Percentiles rank a stretch among this genome's conserved stretches.
phyloP scores from a whole-genome alignment of 2,329 filamentous ascomycete species.

The Knufia fluminis region DNA sequence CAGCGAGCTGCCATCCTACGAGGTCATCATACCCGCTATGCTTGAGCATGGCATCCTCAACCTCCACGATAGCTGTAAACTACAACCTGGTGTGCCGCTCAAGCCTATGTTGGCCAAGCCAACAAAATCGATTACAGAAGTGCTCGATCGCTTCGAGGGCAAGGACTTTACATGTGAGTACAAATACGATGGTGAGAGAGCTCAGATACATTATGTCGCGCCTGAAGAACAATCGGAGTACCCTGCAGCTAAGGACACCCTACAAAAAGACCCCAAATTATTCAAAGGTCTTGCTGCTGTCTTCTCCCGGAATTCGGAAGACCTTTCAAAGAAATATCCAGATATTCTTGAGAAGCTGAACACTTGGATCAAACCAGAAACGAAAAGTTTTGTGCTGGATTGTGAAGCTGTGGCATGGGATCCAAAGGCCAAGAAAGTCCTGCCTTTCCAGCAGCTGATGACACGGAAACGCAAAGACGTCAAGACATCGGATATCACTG shows the following conservation, averaged over 20 bases:
- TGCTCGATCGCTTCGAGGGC: conserved; percentile 89
- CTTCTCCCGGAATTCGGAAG: conserved; percentile 95
- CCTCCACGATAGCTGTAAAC: conserved; percentile 73
- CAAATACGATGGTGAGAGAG: conserved; percentile 96
- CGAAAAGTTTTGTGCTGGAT: conserved; percentile 93
- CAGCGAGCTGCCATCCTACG: conserved; percentile 89
- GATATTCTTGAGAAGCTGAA: conserved; percentile 84
- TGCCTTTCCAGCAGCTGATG: conserved; percentile 97
- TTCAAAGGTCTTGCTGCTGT: conserved; percentile 72
- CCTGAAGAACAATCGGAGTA: conserved; percentile 66
- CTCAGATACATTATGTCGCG: conserved; percentile 96
- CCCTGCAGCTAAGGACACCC: conserved; percentile 50
- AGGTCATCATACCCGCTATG: conserved; percentile 86
- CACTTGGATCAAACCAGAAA: conserved; percentile 80
- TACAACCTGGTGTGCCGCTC: conserved; percentile 84
- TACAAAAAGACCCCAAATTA: conserved; percentile 50
- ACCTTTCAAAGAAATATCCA: conserved; percentile 93
- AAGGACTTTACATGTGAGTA: conserved; percentile 97
- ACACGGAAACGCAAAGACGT: conserved; percentile 96
- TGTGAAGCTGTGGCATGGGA: conserved; percentile 98
- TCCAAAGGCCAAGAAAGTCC: conserved; percentile 82
- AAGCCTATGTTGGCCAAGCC: conserved; percentile 99
- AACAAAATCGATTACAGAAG: conserved; percentile 95
- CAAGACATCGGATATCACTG: conserved; percentile 86
- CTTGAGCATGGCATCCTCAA: conserved; percentile 77